phyloP scores from a whole-genome alignment of 2,329 filamentous ascomycete species.

The Didymella pomorum region DNA sequence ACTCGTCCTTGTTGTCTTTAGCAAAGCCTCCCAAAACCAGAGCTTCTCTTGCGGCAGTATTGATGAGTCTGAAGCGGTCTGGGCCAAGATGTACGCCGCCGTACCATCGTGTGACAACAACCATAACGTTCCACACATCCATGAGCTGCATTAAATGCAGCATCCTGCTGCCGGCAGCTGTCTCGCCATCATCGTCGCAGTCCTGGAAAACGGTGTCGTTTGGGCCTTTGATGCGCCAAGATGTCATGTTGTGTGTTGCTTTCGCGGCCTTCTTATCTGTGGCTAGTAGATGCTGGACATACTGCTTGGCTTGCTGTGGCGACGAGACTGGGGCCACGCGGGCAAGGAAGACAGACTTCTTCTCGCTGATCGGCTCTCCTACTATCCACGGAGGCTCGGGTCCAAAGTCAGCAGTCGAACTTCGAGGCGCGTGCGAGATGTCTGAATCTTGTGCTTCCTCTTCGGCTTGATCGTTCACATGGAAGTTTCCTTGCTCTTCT shows the following conservation, averaged over 20 bases:
- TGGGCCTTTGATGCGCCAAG: slow-evolving; percentile 79
- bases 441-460: slow-evolving; percentile 19
- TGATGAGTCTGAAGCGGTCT: slow-evolving; percentile 89
- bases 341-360: slow-evolving; percentile 88
- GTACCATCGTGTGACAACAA: slow-evolving; percentile 95
- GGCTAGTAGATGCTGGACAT: slow-evolving; percentile 76
- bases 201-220: slow-evolving; percentile 75
- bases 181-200: slow-evolving; percentile 95
- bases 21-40: slow-evolving; percentile 79
- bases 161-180: slow-evolving; percentile 84
- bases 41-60: slow-evolving; percentile 82
- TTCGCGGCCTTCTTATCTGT: slow-evolving; percentile 84
- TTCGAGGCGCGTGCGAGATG: slow-evolving; percentile 2
- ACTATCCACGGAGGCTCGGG: slow-evolving; percentile 72
- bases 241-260: slow-evolving; percentile 95
- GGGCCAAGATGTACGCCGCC: slow-evolving; percentile 89
- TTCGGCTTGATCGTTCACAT: slow-evolving; percentile 34
- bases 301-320: slow-evolving; percentile 73
- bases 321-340: slow-evolving; percentile 75
- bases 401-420: slow-evolving; percentile 35
- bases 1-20: slow-evolving; percentile 57
- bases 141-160: slow-evolving; percentile 93
- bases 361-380: slow-evolving; percentile 77
- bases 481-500: slow-evolving; percentile 40
- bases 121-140: slow-evolving; percentile 91